These are phyloP conservation scores for Penicillium cosmopolitanum DNA, from an alignment of 495 filamentous ascomycete species.

Conservation along the genomic window DNA sequence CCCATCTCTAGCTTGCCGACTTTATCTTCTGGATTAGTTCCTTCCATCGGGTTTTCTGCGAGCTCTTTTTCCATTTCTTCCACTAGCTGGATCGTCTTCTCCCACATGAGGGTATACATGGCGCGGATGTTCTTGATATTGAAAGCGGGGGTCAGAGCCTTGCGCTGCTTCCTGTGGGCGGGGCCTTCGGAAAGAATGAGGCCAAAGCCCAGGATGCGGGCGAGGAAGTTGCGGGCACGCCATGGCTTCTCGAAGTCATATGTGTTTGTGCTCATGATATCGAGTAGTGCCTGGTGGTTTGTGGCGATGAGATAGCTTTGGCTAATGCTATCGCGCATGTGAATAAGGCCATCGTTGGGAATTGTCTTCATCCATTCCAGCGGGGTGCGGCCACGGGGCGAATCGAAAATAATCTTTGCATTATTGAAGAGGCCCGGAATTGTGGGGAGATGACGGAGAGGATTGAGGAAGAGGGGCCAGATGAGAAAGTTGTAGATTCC, in stretches of 20 bases:
- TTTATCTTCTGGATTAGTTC: conserved; percentile 41
- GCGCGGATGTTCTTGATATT: conserved; percentile 80
- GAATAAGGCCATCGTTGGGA: conserved; percentile 87
- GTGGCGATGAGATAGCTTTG: conserved; percentile 41
- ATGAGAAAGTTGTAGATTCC: conserved; percentile 58
- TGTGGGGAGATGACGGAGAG: conserved; percentile 65
- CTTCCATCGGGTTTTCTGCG: conserved; percentile 36
- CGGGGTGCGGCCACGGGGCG: conserved; percentile 63
- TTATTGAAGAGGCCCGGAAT: conserved; percentile 58
- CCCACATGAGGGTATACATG: conserved; percentile 82
- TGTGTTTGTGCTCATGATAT: conserved; percentile 59
- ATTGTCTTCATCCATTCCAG: conserved; percentile 72
- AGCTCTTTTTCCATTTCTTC: conserved; percentile 47
- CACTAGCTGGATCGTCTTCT: conserved; percentile 49
- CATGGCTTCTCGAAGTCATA: conserved; percentile 58
- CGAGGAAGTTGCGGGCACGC: conserved; percentile 55
- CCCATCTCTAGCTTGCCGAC: conserved; percentile 66
- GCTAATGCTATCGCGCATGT: conserved; percentile 59
- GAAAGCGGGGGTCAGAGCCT: conserved; percentile 81
- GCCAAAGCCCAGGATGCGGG: conserved; percentile 73
- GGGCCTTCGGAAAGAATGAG: conserved; percentile 81
- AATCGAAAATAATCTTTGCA: conserved; percentile 53
- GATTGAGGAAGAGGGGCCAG: conserved; percentile 76
- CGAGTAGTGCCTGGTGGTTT: conserved; percentile 50
- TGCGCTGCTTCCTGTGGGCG: conserved; percentile 73